Base-by-base conservation (phyloP, 768 basidiomycete species). In the Suillus occidentalis region DNA sequence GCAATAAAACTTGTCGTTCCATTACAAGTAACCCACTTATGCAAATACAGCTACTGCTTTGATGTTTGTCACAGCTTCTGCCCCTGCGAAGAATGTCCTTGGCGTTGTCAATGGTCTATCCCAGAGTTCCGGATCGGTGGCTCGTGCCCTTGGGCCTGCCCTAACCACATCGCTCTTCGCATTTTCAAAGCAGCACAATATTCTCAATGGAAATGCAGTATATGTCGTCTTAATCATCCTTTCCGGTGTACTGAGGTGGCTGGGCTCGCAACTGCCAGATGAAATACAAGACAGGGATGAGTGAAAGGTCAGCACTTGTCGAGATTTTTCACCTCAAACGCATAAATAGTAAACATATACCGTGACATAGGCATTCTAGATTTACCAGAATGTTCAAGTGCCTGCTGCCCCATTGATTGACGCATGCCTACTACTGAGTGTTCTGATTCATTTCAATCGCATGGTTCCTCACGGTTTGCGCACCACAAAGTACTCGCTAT, bases 51-150 rank as follows among this genome's bases (percentile, higher is more conserved):
- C n/a, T n/a, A n/a, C n/a, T n/a, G n/a, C n/a, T n/a, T 89, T 89
- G 74, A 87, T 90, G 62, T 87, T 84, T 70, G 85, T 90, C 66
- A 80, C 83, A 39, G 83, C 84, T 20, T 79, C 88, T 22, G 77
- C 88, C 0, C 88, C 89, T 0, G 79, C 78, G 58, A 79, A 77
- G 61, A 74, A 73, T 10, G 80, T 82, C 0, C 78, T 91, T 14
- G 89, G 90, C 8, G 83, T 88, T 9, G 85, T 87, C 40, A 90
- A 90, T 69, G 89, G 89, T 3, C 71, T n/a, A n/a, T n/a, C n/a
- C n/a, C n/a, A n/a, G n/a, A n/a, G n/a, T n/a, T n/a, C n/a, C n/a
- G n/a, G n/a, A n/a, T 85, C 37, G 75, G 80, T 82, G 22, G 78
- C 80, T 0, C 78, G 83, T 25, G 82, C 81, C 1, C 75, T 85